A percentile compares a stretch with the other conserved stretches of the same genome.
Conservation (phyloP, 208 protist genomes). For the Crithidia fasciculata region DNA sequence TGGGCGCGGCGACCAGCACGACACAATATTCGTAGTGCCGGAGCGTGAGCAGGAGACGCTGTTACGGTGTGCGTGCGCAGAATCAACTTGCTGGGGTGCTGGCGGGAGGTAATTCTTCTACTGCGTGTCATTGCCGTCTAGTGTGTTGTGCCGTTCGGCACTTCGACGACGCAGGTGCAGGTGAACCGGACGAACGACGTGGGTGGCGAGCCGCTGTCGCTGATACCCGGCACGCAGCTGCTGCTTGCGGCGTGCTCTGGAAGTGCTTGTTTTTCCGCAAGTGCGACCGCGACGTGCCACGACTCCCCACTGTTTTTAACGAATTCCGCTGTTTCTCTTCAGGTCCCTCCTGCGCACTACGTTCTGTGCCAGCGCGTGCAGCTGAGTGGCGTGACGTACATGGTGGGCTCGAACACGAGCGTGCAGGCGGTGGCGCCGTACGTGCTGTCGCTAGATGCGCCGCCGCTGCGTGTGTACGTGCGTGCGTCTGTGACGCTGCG, state of each 20-base stretch:
- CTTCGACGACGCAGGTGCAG: conserved; percentile 9
- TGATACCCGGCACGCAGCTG: conserved; percentile 29
- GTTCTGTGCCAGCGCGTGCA: conserved; percentile 55
- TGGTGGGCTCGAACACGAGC: conserved; percentile 39
- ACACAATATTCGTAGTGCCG: no score
- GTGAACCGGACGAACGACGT: conserved; percentile 46
- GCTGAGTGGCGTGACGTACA: neutral
- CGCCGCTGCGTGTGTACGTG: conserved; percentile 41
- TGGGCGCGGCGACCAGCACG: conserved; percentile 20
- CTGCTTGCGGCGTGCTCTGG: conserved; percentile 50
- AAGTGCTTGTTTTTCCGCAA: conserved; percentile 19
- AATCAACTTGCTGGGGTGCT: conserved; percentile 8
- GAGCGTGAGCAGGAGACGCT: neutral
- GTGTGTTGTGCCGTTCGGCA: no score
- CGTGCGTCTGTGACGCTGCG: conserved; percentile 34
- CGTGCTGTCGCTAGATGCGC: conserved; percentile 21
- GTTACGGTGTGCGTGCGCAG: neutral
- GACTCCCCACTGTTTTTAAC: no score
- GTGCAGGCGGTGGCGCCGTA: conserved; percentile 49
- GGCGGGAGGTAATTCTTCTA: no score
- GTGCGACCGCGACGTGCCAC: conserved; percentile 29
- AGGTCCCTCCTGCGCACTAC: no score
- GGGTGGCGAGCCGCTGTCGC: conserved; percentile 17
- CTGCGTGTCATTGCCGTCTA: no score
- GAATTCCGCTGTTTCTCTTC: no score